Base-by-base conservation (phyloP, 371 early-diverging fungal species). In the Mucor irregularis region DNA sequence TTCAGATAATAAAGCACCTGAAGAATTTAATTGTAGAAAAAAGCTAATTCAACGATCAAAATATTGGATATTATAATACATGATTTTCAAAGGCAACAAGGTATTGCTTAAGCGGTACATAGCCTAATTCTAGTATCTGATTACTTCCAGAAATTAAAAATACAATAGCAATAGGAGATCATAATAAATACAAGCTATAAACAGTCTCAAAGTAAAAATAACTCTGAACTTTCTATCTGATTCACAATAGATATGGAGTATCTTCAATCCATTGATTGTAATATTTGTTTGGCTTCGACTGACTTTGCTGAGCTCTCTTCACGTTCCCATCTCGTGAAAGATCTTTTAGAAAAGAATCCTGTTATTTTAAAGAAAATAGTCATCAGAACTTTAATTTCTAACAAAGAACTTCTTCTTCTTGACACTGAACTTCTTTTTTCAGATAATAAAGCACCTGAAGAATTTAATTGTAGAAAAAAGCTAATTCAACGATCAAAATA, bases 231-330 rank as follows among this genome's bases (percentile, higher is more conserved):
- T 49, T 49, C 43, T 53, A 53, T 55, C 56, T 50, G 48, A 61
- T 61, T 55, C 53, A 51, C 31, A 9, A 43, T 61, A 56, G 54
- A 60, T 39, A 53, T 60, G 61, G 44, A 49, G 39, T 58, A 58
- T 46, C 49, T 56, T 47, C 35, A 48, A 33, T 37, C 54, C 30
- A 24, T 48, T 40, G 40, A 48, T 56, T 44, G 49, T 57, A 30
- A 49, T 49, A 42, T 57, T 57, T 57, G 57, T 44, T 57, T 57
- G 43, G 50, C 39, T 50, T 49, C 46, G 13, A 44, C 51, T 24
- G 58, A 58, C 37, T 58, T 58, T 58, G 45, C 58, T 51, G 58
- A 46, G 31, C 22, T 58, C n/a, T 54, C 34, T 46, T 45, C 47
- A 50, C 50, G 51, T 45, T 58, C 58, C 58, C 26, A 58, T 58